Evolutionary conservation across 345 rosid genomes (phyloP), one percentile per base, ranked within the genome.

Genomic region (Zanthoxylum bungeanum): DNA sequence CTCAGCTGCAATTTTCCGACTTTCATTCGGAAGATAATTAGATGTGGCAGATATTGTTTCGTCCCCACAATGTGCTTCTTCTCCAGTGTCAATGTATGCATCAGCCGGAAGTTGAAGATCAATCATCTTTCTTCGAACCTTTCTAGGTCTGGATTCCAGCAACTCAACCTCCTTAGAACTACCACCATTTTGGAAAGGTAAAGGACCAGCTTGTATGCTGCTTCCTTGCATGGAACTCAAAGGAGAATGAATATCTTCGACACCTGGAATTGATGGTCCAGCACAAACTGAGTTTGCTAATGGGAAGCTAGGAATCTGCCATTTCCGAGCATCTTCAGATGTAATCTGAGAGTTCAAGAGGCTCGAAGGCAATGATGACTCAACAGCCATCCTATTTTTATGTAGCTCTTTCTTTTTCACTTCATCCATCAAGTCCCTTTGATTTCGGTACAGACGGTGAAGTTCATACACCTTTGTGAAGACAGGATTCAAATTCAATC

Each of bases 61-160:
- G 30, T 70, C 75, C 81, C 71, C 71, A 46, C 57, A 61, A 61
- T 74, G 77, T 64, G 77, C 85, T 1, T 71, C 75, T 62, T 83
- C 86, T 64, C 85, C 96, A 7, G 80, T 79, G 69, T 88, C 91
- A 50, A 89, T 85, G 82, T 90, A 89, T 71, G 77, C 86, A 58
- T 90, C 93, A 0, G 93, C 95, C 3, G 97, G 96, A 68, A 88
- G 93, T 68, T 82, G 97, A 80, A 92, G 94, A 82, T 94, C 98
- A 64, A 90, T 77, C 86, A 86, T 83, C 77, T 73, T 88, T 80
- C 89, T 90, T 81, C 96, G 76, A 72, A 85, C 84, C 76, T 90
- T 92, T 36, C 83, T 52, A 31, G 98, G 95, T 76, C 97, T 85
- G 68, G 86, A 83, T 68, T 86, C 90, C 33, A 87, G 52, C 64